Percentiles rank a stretch among this genome's conserved stretches.
These are phyloP conservation scores for Solanum pimpinellifolium DNA, from an alignment of 257 asterid genomes.

Conservation along the genomic window DNA sequence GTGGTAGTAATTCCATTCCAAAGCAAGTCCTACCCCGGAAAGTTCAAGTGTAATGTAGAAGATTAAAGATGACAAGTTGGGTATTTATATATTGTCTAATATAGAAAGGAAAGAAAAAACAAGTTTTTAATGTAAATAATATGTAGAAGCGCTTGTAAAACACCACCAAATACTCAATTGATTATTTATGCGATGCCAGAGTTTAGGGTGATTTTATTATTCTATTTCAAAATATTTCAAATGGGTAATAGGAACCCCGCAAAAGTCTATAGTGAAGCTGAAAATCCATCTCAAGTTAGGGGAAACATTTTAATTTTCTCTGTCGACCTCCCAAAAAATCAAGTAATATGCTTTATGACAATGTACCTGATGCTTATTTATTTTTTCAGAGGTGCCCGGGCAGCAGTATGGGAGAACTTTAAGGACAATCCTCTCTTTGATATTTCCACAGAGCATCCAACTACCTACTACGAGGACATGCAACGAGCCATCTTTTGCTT, in stretches of 20 bases:
- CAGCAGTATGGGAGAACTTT: constrained; percentile 91
- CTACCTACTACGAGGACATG: constrained; percentile 86
- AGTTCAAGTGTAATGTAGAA: background rate
- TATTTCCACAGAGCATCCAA: constrained; percentile 80
- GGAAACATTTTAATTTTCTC: background rate
- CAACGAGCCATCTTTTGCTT: constrained; percentile 80
- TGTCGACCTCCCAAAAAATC: background rate
- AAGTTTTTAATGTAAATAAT: background rate
- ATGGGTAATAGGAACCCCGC: background rate
- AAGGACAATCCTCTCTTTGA: constrained; percentile 84
- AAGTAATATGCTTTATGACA: background rate
- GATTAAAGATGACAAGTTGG: background rate
- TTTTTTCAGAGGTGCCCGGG: constrained; percentile 80
- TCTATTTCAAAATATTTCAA: background rate
- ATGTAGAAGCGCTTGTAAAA: background rate
- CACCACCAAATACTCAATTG: background rate
- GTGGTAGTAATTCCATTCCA: background rate
- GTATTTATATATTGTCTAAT: background rate
- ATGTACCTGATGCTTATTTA: background rate
- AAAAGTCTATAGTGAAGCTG: background rate
- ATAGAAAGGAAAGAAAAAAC: background rate
- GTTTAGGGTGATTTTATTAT: background rate
- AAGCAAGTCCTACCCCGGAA: background rate
- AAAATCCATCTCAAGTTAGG: background rate
- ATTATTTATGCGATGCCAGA: background rate